Base-by-base conservation (phyloP, 176 grass and related monocot genomes). In the Triticum urartu region DNA sequence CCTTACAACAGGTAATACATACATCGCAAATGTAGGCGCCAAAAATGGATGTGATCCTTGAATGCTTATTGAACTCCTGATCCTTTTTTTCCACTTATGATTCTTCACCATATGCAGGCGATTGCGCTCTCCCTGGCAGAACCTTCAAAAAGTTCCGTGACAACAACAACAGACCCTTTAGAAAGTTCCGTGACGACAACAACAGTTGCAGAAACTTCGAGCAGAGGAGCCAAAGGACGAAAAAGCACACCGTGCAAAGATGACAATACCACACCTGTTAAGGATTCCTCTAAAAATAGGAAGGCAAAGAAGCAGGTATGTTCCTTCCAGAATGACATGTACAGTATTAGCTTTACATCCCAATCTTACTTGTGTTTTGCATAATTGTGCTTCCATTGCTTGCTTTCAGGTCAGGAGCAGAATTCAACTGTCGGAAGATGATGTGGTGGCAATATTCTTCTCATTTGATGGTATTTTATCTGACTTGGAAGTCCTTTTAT, bases 361-460 rank as follows among this genome's bases (percentile, higher is more conserved):
- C 4, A 42, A 20, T 61, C 20, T 21, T 63, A 59, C 61, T 64
- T 84, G 21, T 77, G 60, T 83, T 45, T 75, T 79, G 61, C 25
- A 81, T 42, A 81, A 81, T 81, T 22, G 11, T 10, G 34, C 22
- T 40, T 43, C 68, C 54, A 62, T 68, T 88, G 10, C 39, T 66
- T 86, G 6, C 39, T 79, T 89, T 72, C 45, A 97, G 97, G 86
- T 50, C n/a, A 98, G 94, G 75, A 95, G 90, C 65, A 82, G 83
- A 92, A 87, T 94, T 89, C 91, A 92, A 48, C 88, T 98, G 73
- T 90, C 82, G 80, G 97, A 98, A 85, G 97, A 98, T 91, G 92
- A 98, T 84, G 87, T 96, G 82, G 66, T 94, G 81, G 62, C 81
- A 60, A 94, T 92, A 83, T 98, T 98, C 93, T 98, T 96, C 74